Base-by-base conservation (phyloP, 768 basidiomycete species). In the Boletus subcaerulescens region DNA sequence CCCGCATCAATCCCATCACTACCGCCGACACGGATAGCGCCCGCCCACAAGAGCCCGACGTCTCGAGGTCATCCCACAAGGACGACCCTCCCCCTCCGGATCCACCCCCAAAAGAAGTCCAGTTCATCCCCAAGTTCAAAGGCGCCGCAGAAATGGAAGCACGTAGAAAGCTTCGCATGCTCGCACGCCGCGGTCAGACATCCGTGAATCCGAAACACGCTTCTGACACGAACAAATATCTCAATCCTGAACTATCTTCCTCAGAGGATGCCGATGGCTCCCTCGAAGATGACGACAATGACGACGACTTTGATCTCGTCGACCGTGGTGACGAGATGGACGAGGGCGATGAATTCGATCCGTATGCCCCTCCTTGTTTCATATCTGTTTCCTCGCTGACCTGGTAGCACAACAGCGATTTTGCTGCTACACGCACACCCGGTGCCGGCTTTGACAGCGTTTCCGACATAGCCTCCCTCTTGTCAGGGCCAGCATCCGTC, bases 141-240 rank as follows among this genome's bases (percentile, higher is more conserved):
- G 85, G 88, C 9, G 86, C 87, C 0, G 90, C 83, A n/a, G 89
- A 93, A 67, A 92, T 92, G 90, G 91, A 91, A 58, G 82, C 79
- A 5, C 76, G 90, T 15, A 73, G 91, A 24, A 78, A 79, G 52
- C 69, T 79, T 39, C 78, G 91, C 13, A 81, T 93, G 75, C 81
- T 80, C 39, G 85, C 86, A 5, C 80, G 87, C 13, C 72, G 78
- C 15, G 66, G 70, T 36, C 55, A 78, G 67, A n/a, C 69, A 3
- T 64, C 74, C 4, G 62, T 69, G 2, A 55, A 47, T 18, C 60
- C 61, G 6, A 66, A 65, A 44, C 57, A 63, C 5, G 52, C 65
- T 0, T 61, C 73, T 8, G 58, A 68, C 18, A 52, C 45, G 20
- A 55, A 58, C 45, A 62, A 77, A 41, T 76, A 78, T 48, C 73